Percentiles rank a stretch among this genome's conserved stretches.
phyloP scores from a whole-genome alignment of 2,329 filamentous ascomycete genomes.

The Fusarium heterosporum region DNA sequence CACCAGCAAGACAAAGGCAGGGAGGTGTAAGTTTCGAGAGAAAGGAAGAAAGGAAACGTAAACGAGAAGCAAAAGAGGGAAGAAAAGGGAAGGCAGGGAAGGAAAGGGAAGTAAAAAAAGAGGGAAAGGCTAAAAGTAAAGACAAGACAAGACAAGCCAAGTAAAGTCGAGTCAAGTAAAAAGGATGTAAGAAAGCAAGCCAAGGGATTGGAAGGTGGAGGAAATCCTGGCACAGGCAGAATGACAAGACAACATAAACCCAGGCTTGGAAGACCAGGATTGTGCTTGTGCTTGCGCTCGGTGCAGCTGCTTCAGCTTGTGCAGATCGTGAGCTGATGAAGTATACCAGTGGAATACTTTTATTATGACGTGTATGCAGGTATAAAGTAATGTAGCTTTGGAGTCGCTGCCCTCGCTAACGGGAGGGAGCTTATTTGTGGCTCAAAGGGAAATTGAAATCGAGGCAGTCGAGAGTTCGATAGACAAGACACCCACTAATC shows the following conservation, averaged over 20 bases:
- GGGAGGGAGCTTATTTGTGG: slow-evolving; percentile 38
- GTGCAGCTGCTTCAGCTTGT: slow-evolving; percentile 11
- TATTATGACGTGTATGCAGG: background rate
- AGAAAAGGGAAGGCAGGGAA: slow-evolving; percentile 36
- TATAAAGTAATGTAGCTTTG: slow-evolving; percentile 1
- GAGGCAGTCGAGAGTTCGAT: background rate
- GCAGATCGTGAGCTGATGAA: slow-evolving; percentile 28
- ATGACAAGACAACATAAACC: slow-evolving; percentile 18
- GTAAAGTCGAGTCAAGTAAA: background rate
- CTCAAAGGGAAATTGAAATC: slow-evolving; percentile 40
- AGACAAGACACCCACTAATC: slow-evolving; percentile 12
- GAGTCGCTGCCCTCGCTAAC: slow-evolving; percentile 21
- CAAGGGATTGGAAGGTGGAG: slow-evolving; percentile 32
- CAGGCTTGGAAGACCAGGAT: slow-evolving; percentile 12
- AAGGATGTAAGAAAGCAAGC: slow-evolving; percentile 15
- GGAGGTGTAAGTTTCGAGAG: slow-evolving; percentile 19
- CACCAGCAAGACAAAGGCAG: slow-evolving; percentile 27
- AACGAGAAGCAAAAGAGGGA: slow-evolving; percentile 13
- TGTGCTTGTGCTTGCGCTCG: background rate
- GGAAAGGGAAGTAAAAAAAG: slow-evolving; percentile 1
- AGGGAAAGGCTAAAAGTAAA: background rate
- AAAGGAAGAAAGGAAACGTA: slow-evolving; percentile 22
- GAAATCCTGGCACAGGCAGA: slow-evolving; percentile 37
- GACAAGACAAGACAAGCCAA: background rate
- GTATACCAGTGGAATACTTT: slow-evolving; percentile 13